Evolutionary conservation across 306 rosid species (phyloP), one percentile per base, ranked within the genome.

Genomic region (Abrus pulchellus): DNA sequence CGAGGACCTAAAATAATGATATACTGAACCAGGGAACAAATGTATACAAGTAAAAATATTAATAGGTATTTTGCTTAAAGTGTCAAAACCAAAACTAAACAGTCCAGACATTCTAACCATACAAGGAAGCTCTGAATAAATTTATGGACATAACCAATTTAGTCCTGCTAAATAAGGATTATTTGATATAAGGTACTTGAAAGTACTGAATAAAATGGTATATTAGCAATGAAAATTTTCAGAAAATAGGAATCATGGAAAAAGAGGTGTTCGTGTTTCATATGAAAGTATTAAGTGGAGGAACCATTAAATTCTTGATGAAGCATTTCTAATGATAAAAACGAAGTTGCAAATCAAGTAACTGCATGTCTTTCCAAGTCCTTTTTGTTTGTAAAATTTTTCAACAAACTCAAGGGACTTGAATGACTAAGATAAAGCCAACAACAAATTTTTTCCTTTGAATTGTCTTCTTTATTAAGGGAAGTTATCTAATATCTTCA

Each of bases 21-120:
- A 85, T 54, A 84, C 99, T 95, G 92, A 73, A 72, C 82, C 79
- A 86, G 6, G 64, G 57, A 50, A 61, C 77, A 80, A 49, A 75
- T 12, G n/a, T 27, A 57, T 11, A 12, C 11, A 66, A 54, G 33
- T 11, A 9, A 50, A 75, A 32, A 69, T 1, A 48, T 83, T 60
- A 80, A 2, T 60, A 66, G n/a, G 1, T 38, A 41, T 30, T 48
- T 30, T 41, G 27, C 30, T 75, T 32, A 33, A 28, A 30, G 38
- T 61, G 30, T 47, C 9, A 56, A 32, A 6, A 61, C 38, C 36
- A 34, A 30, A 33, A 47, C 60, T 12, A 3, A 20, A 44, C 8
- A 50, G 4, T 9, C 20, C 12, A 44, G 82, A 7, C 33, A 78
- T 40, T 72, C 64, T 66, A 75, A 57, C 14, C 68, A 56, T n/a